Evolutionary conservation across 345 rosid genomes (phyloP), one percentile per base, ranked within the genome.

Genomic region (Moringa oleifera): DNA sequence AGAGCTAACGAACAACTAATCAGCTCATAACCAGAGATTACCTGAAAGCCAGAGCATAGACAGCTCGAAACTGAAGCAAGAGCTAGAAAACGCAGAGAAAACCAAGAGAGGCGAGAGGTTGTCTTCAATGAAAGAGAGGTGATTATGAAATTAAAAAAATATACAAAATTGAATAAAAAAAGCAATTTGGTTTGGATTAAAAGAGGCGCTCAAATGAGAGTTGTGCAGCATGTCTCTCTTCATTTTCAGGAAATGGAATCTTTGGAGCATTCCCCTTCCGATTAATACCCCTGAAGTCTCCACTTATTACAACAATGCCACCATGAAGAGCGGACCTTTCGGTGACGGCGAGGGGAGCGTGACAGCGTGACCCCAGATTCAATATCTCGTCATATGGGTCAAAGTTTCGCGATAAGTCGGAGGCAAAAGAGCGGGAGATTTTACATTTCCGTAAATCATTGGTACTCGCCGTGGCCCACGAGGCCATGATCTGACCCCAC

Each of bases 21-120:
- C 68, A 58, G 64, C 23, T 52, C 47, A 72, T 55, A 31, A 67
- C 53, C 36, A 60, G n/a, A 41, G 57, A 31, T 55, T 70, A 79
- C 83, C 83, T 57, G 55, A 23, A 55, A 67, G 51, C 24, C 54
- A 58, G 61, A 64, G 76, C 79, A 61, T 36, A 45, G 41, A 59
- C 25, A 57, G 18, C 64, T 52, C 47, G 66, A 53, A 58, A 55
- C 53, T 10, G 7, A 17, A 57, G 57, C 33, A 45, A 51, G 50
- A 51, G 25, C 13, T 4, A 41, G 45, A 37, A 52, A 23, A 5
- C 37, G 11, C 37, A 13, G 3, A 0, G 18, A 54, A 12, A 8
- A 8, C 62, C 7, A 23, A 7, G 50, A 57, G 23, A 50, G 37
- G 49, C 45, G 46, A 24, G 64, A 57, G 68, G 66, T 20, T 19